Evolutionary conservation across 2,329 filamentous ascomycete species (phyloP), one percentile per base, ranked within the genome.

Genomic region (Kalaharituber pfeilii): DNA sequence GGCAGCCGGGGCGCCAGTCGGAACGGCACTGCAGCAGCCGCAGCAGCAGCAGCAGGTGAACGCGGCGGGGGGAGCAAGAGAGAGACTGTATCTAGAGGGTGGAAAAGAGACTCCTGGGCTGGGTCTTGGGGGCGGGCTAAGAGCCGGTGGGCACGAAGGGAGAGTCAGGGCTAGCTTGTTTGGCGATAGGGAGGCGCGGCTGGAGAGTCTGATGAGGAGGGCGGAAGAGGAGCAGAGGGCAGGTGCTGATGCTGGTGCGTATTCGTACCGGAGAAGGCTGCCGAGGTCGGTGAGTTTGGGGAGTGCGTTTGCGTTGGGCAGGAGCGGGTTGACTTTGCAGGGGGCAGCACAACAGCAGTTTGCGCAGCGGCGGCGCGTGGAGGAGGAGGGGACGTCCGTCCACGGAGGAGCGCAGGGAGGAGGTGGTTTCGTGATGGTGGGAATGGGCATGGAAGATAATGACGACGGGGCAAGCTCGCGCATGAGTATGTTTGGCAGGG

Each of bases 101-200:
- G 42, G 15, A 47, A 47, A 22, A 47, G 42, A 47, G 42, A 47
- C 22, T 18, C 15, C 42, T 47, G 42, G 42, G 42, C 15, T 47
- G 42, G 42, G 18, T 47, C 42, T 47, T 47, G 42, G 42, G 42
- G 42, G 5, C 18, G 42, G 42, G 42, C 42, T 47, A 47, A 47
- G 24, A 47, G 42, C 42, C n/a, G 24, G 42, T 47, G 42, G 42
- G 42, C 18, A 25, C 18, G 42, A 47, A 47, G 24, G 42, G n/a
- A 20, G 42, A 47, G 42, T 47, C 42, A 47, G 42, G 42, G 42
- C 15, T 6, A 47, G 42, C 24, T 47, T 47, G 13, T 13, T 47
- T 2, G n/a, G 13, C n/a, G 42, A 47, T 47, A 47, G 42, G 42
- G 42, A 47, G 42, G 25, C 42, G 24, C 15, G 42, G 42, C 22